phyloP scores from a whole-genome alignment of 1,284 basidiomycete genomes.

The Cystobasidium sp. region DNA sequence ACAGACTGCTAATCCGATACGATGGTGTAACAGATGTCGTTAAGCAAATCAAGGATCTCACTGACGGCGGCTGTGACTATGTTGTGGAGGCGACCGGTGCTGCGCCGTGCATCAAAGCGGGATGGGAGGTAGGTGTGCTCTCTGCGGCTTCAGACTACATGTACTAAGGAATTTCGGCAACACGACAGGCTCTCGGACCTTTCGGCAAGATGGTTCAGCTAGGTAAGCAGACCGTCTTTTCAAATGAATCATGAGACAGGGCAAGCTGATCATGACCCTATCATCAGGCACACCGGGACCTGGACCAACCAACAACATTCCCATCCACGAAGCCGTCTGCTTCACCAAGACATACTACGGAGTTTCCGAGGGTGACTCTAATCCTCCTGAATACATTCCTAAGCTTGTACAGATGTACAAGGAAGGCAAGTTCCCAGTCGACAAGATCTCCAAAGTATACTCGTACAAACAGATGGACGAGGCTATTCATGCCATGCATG shows the following conservation, averaged over 20 bases:
- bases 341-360: conserved; percentile 29
- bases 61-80: conserved; percentile 42
- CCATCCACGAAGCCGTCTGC: conserved; percentile 32
- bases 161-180: neutral
- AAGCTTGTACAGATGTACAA: conserved; percentile 43
- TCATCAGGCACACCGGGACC: conserved; percentile 49
- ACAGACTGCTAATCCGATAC: conserved; percentile 41
- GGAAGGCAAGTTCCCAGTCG: conserved; percentile 49
- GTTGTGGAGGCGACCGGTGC: conserved; percentile 42
- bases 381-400: conserved; percentile 38
- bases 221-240: no score
- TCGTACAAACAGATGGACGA: conserved; percentile 47
- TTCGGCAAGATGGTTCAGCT: conserved; percentile 44
- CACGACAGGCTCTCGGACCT: conserved; percentile 26
- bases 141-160: neutral
- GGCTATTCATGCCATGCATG: conserved; percentile 49
- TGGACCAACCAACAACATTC: conserved; percentile 21
- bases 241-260: no score
- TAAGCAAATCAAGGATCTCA: conserved; percentile 24
- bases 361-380: conserved; percentile 34
- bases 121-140: conserved; percentile 18
- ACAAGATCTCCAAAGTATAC: conserved; percentile 48
- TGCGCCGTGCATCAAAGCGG: conserved; percentile 37
- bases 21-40: conserved; percentile 22
- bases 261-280: no score